Base-by-base conservation (phyloP, 768 basidiomycete genomes). In the Trametes punicea region DNA sequence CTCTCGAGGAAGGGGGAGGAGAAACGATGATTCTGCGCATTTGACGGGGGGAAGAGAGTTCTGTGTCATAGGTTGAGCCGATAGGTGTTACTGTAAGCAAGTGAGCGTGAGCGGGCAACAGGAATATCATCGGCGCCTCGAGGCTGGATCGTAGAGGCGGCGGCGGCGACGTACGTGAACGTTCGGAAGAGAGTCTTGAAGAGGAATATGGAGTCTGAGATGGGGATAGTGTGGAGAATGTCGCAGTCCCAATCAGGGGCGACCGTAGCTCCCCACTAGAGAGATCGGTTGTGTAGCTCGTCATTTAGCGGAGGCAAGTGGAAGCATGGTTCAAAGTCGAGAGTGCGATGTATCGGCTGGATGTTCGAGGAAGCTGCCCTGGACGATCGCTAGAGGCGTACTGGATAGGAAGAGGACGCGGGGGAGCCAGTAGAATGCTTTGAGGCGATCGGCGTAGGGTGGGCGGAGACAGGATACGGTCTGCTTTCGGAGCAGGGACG, bases 171-270 rank as follows among this genome's bases (percentile, higher is more conserved):
- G 26, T 39, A 85, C 86, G 79, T 69, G 82, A 82, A 62, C 71
- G 75, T 7, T 77, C 72, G 51, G 81, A 75, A 34, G 81, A 79
- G 65, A 77, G 74, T 73, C 81, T 77, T 69, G 85, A 82, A 42
- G 83, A 80, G 4, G 84, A 83, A 60, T 81, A 74, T 10, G 79
- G 77, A 18, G 81, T 78, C 59, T 80, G 77, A 4, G 83, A 74
- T 40, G 73, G 73, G 16, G 81, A 76, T 46, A 82, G 65, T 0
- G 77, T 76, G 15, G 80, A 79, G 63, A 77, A 82, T 0, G 82
- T 81, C 18, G 80, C 76, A 41, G 83, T 81, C 70, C 83, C 84
- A 62, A 80, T 80, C 20, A 78, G 73, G 21, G 84, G 86, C 46
- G 87, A 87, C 75, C 84, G 78, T 20, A 77, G 73, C 15, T 65